Percentiles rank a stretch among this genome's conserved stretches.
Evolutionary conservation across 2,329 filamentous ascomycete genomes (phyloP).

Genomic region (Davidsoniella australis): DNA sequence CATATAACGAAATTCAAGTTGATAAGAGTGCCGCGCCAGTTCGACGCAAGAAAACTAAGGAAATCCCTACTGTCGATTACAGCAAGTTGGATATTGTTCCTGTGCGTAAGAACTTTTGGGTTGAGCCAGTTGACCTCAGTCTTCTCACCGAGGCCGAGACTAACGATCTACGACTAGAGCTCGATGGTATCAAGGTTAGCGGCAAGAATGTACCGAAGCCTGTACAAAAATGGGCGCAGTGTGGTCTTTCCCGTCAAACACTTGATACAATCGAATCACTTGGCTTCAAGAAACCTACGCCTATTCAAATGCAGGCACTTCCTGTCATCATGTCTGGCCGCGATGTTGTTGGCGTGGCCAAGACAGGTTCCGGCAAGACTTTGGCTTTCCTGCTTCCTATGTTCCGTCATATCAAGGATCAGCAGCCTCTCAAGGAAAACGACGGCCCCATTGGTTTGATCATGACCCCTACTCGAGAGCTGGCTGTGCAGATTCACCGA

Average conservation of each 20-base stretch:
- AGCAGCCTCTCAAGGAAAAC: slow-evolving; percentile 59
- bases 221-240: slow-evolving; percentile 92
- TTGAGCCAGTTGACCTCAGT: slow-evolving; percentile 68
- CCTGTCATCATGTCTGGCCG: slow-evolving; percentile 90
- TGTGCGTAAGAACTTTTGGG: slow-evolving; percentile 90
- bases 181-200: slow-evolving; percentile 89
- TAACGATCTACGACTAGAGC: slow-evolving; percentile 61
- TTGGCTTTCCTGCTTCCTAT: slow-evolving; percentile 90
- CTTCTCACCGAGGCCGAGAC: slow-evolving; percentile 75
- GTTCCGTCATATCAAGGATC: slow-evolving; percentile 96
- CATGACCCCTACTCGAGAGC: slow-evolving; percentile 84
- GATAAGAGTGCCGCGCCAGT: slow-evolving; percentile 33
- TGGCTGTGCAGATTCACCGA: slow-evolving; percentile 83
- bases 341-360: slow-evolving; percentile 90
- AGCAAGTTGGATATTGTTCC: slow-evolving; percentile 68
- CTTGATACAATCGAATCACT: slow-evolving; percentile 69
- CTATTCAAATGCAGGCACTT: slow-evolving; percentile 89
- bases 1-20: slow-evolving; percentile 31
- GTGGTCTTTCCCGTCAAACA: slow-evolving; percentile 72
- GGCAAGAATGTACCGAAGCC: slow-evolving; percentile 82
- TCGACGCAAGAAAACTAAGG: slow-evolving; percentile 72
- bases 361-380: slow-evolving; percentile 95
- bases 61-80: slow-evolving; percentile 78
- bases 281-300: slow-evolving; percentile 74
- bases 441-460: slow-evolving; percentile 82